Evolutionary conservation across 1,284 basidiomycete species (phyloP), one percentile per base, ranked within the genome.

Genomic region (Sutorius eximius): DNA sequence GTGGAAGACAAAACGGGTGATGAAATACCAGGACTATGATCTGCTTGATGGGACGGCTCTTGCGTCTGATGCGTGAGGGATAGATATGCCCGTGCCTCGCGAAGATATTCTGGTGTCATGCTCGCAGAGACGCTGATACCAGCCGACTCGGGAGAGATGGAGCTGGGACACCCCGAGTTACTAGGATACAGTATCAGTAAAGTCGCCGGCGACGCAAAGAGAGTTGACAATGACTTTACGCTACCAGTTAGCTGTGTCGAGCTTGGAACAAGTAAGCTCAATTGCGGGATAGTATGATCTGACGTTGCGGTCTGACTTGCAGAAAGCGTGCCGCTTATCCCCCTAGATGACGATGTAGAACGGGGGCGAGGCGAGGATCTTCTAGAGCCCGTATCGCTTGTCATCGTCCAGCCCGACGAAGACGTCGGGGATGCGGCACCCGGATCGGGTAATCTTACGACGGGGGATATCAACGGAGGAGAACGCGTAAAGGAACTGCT

Each of bases 61-160:
- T 53, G 62, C 9, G 44, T 36, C 20, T 59, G 60, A 29, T 67
- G 60, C 5, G 71, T 70, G 32, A 70, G 58, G 7, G 69, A 59
- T 16, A 73, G 49, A 49, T 72, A 73, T 6, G 67, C 68, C 20
- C 69, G 56, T 3, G 71, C 69, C 34, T 73, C 71, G 1, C 67
- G 69, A 50, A 70, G 57, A 45, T 67, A 72, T 5, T 70, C 71
- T 32, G 71, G 71, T 1, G 71, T 70, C 59, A 70, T 59, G 49
- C 57, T 70, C 20, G 67, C 69, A 32, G 69, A 69, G 30, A 70
- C 33, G 40, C 61, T 65, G 32, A 73, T 70, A 10, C 64, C 70
- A 3, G 71, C 71, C 1, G 68, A 70, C 50, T 70, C 67, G 8
- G 70, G 70, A 7, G 71, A 73, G 43, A 72, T 70, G 10, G 69